phyloP scores from a whole-genome alignment of 768 basidiomycete genomes.

The Auricularia sp. region DNA sequence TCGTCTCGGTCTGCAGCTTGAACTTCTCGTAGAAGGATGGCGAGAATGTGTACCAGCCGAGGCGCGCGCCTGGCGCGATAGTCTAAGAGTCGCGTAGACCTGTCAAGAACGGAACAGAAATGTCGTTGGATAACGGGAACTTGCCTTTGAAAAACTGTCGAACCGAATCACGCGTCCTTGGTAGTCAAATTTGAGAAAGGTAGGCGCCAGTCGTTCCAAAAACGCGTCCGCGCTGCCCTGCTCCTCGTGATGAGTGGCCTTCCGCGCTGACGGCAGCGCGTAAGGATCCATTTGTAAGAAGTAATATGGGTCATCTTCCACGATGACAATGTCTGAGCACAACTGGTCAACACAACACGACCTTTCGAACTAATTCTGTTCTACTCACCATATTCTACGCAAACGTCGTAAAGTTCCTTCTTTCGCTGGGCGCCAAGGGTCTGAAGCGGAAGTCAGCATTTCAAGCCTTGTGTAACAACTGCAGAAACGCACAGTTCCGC shows the following conservation, averaged over 20 bases:
- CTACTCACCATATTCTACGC: conserved; percentile 60
- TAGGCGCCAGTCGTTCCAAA: conserved; percentile 46
- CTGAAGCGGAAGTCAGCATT: conserved; percentile 18
- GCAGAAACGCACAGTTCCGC: conserved; percentile 48
- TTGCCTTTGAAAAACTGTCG: conserved; percentile 51
- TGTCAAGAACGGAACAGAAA: too few species aligned
- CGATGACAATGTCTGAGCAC: conserved; percentile 54
- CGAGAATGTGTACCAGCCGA: conserved; percentile 75
- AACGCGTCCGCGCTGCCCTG: conserved; percentile 27
- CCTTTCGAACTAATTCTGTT: neutral
- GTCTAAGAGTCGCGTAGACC: conserved; percentile 35
- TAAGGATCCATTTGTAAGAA: conserved; percentile 60
- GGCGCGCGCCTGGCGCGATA: conserved; percentile 63
- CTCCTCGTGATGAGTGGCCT: neutral
- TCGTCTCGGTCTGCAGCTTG: conserved; percentile 57
- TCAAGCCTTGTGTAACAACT: neutral
- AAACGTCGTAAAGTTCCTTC: conserved; percentile 69
- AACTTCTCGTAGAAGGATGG: conserved; percentile 68
- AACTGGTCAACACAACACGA: neutral
- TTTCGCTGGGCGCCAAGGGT: conserved; percentile 57
- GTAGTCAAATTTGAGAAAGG: conserved; percentile 56
- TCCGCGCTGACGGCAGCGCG: conserved; percentile 36
- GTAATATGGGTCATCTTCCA: conserved; percentile 79
- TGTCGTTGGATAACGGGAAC: neutral
- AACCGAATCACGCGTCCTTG: conserved; percentile 78